phyloP scores from a whole-genome alignment of 257 asterid species.

The Gentiana macrophylla region DNA sequence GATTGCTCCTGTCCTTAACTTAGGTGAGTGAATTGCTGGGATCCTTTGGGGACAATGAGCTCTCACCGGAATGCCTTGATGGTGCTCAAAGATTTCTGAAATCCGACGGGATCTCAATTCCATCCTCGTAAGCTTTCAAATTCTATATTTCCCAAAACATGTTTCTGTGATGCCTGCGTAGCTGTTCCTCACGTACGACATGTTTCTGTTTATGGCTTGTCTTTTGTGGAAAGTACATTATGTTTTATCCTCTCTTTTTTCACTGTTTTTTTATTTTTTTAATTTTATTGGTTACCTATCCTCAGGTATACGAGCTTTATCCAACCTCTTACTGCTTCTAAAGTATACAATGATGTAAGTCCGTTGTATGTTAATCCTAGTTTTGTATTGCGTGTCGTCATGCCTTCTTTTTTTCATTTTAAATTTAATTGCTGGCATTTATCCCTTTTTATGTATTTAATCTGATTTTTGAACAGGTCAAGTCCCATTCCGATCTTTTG shows the following conservation, averaged over 20 bases:
- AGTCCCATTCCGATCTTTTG: constrained; percentile 83
- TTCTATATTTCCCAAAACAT: background rate
- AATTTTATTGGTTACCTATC: no score
- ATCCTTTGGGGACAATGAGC: constrained; percentile 98
- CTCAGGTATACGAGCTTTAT: constrained; percentile 85
- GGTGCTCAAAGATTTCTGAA: constrained; percentile 95
- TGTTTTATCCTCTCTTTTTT: background rate
- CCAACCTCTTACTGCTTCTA: constrained; percentile 93
- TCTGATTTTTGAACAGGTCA: constrained; percentile 45
- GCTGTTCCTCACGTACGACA: background rate
- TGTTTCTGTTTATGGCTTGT: background rate
- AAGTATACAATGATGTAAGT: constrained; percentile 83
- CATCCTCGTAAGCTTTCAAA: constrained; percentile 53
- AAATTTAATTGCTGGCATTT: background rate
- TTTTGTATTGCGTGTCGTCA: background rate
- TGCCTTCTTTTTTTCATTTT: background rate
- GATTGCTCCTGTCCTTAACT: constrained; percentile 13
- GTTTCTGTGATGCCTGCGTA: no score
- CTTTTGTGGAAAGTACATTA: background rate
- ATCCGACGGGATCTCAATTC: constrained; percentile 86
- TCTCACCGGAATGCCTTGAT: constrained; percentile 98
- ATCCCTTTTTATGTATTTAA: constrained; percentile 3
- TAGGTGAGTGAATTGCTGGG: constrained; percentile 98
- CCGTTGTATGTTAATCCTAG: constrained; percentile 1
- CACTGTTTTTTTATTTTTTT: no score